Percentiles rank a stretch among this genome's conserved stretches.
Evolutionary conservation across 75 land plant species (phyloP).

Genomic region (Azolla pinnata): DNA sequence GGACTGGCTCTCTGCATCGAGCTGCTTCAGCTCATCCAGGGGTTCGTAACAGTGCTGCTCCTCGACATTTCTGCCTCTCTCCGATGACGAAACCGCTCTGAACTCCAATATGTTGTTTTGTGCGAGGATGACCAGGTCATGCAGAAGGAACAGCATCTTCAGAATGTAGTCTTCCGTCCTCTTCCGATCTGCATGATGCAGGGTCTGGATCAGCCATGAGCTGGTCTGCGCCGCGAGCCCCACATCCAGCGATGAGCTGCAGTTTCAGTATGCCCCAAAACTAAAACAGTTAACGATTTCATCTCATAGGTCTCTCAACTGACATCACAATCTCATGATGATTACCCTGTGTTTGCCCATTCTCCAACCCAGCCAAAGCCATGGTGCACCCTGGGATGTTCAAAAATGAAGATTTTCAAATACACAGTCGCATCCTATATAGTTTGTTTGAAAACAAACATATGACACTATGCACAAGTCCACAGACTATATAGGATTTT

Average conservation of each 20-base stretch:
- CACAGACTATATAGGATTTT: too few relatives aligned
- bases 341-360: slow-evolving; percentile 97
- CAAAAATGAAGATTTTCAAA: background rate
- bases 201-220: slow-evolving; percentile 56
- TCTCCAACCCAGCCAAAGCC: slow-evolving; percentile 99
- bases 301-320: too few relatives aligned
- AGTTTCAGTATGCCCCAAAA: background rate
- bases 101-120: slow-evolving; percentile 35
- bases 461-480: too few relatives aligned
- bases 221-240: slow-evolving; percentile 51
- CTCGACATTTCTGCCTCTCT: slow-evolving; percentile 38
- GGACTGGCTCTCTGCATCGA: too few relatives aligned
- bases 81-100: slow-evolving; percentile 6
- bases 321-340: too few relatives aligned
- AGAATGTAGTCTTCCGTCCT: slow-evolving; percentile 70
- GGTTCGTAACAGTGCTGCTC: too few relatives aligned
- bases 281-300: background rate
- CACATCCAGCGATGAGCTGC: slow-evolving; percentile 49
- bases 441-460: too few relatives aligned
- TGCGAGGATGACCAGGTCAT: slow-evolving; percentile 56
- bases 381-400: slow-evolving; percentile 67
- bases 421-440: too few relatives aligned
- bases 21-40: too few relatives aligned
- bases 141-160: slow-evolving; percentile 68
- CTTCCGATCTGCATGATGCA: slow-evolving; percentile 75